Evolutionary conservation across 2,329 filamentous ascomycete species (phyloP), one percentile per base, ranked within the genome.

Genomic region (Alternaria consortialis): DNA sequence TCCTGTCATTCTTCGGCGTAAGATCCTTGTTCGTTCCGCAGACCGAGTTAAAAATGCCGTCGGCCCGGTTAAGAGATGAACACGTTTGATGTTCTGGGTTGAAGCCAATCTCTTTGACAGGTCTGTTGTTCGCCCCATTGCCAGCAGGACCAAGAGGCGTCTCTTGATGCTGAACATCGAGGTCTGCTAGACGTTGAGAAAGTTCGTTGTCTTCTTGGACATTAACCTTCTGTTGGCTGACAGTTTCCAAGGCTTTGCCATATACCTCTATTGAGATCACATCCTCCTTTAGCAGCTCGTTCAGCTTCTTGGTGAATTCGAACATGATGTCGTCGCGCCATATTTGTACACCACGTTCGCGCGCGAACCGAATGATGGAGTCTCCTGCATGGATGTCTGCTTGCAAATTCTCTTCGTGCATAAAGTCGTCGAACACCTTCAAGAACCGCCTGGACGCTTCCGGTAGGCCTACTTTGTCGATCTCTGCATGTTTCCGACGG

Each of bases 291-390:
- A 65, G 29, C 3, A 81, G 64, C 37, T 79, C 73, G 9, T 68
- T 59, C 11, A 78, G 48, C 58, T 81, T 81, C 17, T 61, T 60
- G 4, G 65, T 53, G 40, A 79, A 79, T 23, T 75, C 71, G 2
- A 59, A 32, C 12, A 59, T 59, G 42, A 78, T 66, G 0, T 60
- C 52, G 4, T 69, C 64, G 23, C 71, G 46, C 37, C 57, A 57
- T 17, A 80, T 57, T 58, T 67, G 64, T 0, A 39, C 42, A 11
- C 58, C 56, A 23, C 75, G 62, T 32, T 66, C 63, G n/a, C 71
- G 67, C 4, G 69, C 65, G 40, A 84, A 83, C 1, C 82, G 75
- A 7, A 82, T 65, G 0, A 83, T 37, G 2, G 77, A 74, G 29
- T 81, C 79, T 25, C 76, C 69, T 0, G 74, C 59, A 37, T 80